Percentiles rank a stretch among this genome's conserved stretches.
Conservation (phyloP, 2,329 filamentous ascomycete genomes). For the Clarireedia monteithiana region DNA sequence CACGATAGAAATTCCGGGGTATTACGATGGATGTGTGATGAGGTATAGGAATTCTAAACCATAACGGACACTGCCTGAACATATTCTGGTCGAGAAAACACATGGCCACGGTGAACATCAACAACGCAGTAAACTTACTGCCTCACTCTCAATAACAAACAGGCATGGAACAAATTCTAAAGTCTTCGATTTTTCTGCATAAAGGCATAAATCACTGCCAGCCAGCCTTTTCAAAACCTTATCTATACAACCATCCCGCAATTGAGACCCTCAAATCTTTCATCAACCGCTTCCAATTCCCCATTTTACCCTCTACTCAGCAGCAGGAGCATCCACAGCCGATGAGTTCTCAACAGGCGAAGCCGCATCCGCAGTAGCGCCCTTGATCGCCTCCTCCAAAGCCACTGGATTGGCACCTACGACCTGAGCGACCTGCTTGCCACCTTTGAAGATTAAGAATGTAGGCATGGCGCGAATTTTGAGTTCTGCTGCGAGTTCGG, state of each 20-base stretch:
- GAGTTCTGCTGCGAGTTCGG: slow-evolving; percentile 68
- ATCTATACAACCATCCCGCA: not conserved
- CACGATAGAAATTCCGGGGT: no score
- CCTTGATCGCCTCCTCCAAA: slow-evolving; percentile 39
- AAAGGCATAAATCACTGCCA: no score
- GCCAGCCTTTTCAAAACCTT: no score
- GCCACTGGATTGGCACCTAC: slow-evolving; percentile 73
- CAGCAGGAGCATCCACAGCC: not conserved
- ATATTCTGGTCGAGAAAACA: no score
- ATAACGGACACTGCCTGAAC: no score
- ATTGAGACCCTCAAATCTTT: not conserved
- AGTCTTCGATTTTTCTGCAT: no score
- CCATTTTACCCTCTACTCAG: not conserved
- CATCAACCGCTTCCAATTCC: not conserved
- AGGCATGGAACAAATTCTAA: no score
- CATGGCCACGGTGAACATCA: no score
- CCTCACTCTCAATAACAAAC: no score
- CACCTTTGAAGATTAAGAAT: slow-evolving; percentile 77
- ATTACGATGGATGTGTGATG: no score
- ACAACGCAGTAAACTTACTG: no score
- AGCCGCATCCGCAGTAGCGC: not conserved
- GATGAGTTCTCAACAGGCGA: not conserved
- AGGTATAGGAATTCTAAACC: no score
- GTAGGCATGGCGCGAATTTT: slow-evolving; percentile 88
- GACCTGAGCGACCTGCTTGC: slow-evolving; percentile 63